Evolutionary conservation across 208 protist species (phyloP).

Genomic region (Polymyxa betae): DNA sequence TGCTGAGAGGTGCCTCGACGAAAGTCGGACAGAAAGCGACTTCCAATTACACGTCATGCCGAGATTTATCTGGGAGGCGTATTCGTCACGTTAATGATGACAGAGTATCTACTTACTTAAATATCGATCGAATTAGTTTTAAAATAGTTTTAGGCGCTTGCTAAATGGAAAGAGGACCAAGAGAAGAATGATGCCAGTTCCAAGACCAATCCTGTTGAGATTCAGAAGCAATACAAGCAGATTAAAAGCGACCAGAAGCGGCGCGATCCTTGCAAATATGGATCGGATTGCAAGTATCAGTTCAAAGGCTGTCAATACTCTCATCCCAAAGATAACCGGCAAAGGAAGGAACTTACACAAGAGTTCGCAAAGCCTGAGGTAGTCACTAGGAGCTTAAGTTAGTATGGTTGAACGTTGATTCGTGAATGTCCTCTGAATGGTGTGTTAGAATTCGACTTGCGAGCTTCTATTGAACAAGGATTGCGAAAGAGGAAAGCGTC

Average conservation of each 20-base stretch:
- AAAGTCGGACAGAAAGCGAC: constrained; percentile 52
- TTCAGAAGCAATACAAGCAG: background rate
- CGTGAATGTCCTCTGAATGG: background rate
- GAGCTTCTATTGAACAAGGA: constrained; percentile 17
- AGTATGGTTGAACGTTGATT: background rate
- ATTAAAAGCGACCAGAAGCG: constrained; percentile 9
- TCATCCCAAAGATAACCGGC: background rate
- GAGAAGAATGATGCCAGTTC: background rate
- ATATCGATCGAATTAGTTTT: background rate
- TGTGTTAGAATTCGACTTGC: constrained; percentile 7
- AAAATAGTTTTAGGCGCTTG: background rate
- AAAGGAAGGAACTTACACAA: background rate
- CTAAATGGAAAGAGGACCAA: constrained; percentile 18
- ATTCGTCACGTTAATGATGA: constrained; percentile 48
- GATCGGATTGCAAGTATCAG: constrained; percentile 15
- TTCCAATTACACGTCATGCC: background rate
- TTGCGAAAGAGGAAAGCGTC: constrained; percentile 27
- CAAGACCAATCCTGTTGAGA: background rate
- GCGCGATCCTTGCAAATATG: constrained; percentile 32
- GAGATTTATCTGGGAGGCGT: constrained; percentile 35
- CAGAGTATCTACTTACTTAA: background rate
- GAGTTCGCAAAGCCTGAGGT: background rate
- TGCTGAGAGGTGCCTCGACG: constrained; percentile 21
- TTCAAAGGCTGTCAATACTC: background rate
- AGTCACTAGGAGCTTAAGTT: background rate